phyloP scores from a whole-genome alignment of 352 stramenopile genomes.

The Phytophthora macrochlamydospora region DNA sequence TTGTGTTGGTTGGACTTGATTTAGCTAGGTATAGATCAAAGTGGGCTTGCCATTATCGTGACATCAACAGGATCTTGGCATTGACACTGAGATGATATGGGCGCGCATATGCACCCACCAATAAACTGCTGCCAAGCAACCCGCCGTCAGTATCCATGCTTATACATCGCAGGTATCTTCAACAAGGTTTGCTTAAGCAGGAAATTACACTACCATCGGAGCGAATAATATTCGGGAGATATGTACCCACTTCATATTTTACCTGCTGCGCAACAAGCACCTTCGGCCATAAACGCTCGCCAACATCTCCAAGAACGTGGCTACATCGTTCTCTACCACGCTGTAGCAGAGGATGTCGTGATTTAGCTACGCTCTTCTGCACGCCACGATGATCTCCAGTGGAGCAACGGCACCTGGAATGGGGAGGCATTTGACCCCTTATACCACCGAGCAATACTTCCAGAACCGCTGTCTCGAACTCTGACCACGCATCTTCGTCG shows the following conservation, averaged over 20 bases:
- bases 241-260: background rate
- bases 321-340: background rate
- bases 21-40: no score
- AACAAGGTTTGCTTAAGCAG: no score
- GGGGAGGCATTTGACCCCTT: background rate
- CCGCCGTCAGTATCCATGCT: no score
- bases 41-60: no score
- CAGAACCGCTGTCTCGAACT: background rate
- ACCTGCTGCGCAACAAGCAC: background rate
- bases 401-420: background rate
- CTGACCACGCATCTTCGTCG: background rate
- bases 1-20: no score
- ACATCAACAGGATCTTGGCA: no score
- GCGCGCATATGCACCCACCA: no score
- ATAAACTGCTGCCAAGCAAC: no score
- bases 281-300: background rate
- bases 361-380: background rate
- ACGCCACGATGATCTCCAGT: background rate
- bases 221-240: background rate
- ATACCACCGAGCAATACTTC: background rate
- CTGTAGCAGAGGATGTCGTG: background rate
- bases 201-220: no score
- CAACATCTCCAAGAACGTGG: background rate
- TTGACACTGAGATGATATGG: no score
- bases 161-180: no score